Base-by-base conservation (phyloP, 495 filamentous ascomycete species). In the Aspergillus hancockii region DNA sequence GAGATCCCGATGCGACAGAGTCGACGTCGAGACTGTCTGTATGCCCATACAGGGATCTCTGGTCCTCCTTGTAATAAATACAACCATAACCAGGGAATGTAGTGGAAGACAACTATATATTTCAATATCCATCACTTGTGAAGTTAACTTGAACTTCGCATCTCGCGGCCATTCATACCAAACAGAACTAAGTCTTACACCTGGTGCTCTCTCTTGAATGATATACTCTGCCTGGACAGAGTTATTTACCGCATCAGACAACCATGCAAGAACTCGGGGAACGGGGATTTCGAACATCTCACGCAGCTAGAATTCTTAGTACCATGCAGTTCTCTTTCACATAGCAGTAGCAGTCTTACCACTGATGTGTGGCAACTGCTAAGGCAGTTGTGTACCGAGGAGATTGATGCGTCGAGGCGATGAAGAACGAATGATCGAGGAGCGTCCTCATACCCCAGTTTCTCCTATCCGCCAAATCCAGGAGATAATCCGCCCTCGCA, bases 11-110 rank as follows among this genome's bases (percentile, higher is more conserved):
- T 5, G n/a, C 49, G 49, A 54, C 49, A 59, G 18, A 16, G 1
- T 46, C 43, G 8, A 49, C n/a, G 18, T 63, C n/a, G 14, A 67
- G 61, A 3, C 68, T 54, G 64, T 67, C 51, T 23, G 59, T 54
- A 46, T 67, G 38, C 30, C 65, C 67, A 40, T 32, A 31, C 14
- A 72, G 54, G 31, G 53, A 60, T 6, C 52, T 66, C 30, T 78
- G 58, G 63, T 78, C 71, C 12, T 72, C 63, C 63, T 71, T 75
- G 62, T 68, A 75, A 60, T 75, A 77, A 10, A 78, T 71, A 60
- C 66, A 76, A 31, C 75, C 74, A 51, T 77, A 70, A 59, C 41
- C 71, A 22, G 38, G 53, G 60, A 80, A 80, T 18, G 60, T 49
- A 38, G 74, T 62, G 22, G 57, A 62, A 6, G 69, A 58, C 25